These are phyloP conservation scores for Fomitopsis palustris DNA, from an alignment of 1,284 basidiomycete genomes.

Conservation along the genomic window DNA sequence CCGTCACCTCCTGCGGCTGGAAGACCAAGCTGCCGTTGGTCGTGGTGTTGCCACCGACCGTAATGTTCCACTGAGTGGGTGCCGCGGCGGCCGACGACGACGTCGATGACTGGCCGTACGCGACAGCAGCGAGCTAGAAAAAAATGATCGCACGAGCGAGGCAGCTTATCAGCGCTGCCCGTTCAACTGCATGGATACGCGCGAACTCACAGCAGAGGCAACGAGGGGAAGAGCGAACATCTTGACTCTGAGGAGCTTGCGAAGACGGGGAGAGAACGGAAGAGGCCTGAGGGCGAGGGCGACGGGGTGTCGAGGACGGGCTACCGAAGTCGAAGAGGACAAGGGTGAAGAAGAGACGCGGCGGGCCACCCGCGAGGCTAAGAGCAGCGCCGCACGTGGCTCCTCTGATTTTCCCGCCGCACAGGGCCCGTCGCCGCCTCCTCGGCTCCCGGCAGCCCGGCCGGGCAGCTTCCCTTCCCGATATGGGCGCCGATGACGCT, in stretches of 20 bases:
- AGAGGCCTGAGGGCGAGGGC: slow-evolving; percentile 1
- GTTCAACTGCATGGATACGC: too few relatives aligned
- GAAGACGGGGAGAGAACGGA: slow-evolving; percentile 2
- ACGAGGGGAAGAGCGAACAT: slow-evolving; percentile 4
- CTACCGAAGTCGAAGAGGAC: not conserved
- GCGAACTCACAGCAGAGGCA: slow-evolving; percentile 6
- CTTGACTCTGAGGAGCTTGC: slow-evolving; percentile 4
- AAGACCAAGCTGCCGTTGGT: slow-evolving; percentile 42
- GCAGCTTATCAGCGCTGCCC: not conserved
- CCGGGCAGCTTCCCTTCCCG: not conserved
- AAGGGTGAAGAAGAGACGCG: not conserved
- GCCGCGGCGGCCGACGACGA: slow-evolving; percentile 12
- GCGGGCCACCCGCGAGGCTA: not conserved
- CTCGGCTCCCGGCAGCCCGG: not conserved
- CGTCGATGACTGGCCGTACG: not conserved
- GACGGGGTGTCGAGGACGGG: not conserved
- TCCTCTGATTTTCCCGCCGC: not conserved
- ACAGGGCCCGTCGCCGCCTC: not conserved
- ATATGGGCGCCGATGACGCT: not conserved
- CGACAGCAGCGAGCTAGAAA: slow-evolving; percentile 19
- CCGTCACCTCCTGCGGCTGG: slow-evolving; percentile 42
- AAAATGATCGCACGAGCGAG: not conserved
- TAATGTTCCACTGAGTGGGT: slow-evolving; percentile 41
- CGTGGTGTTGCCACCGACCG: slow-evolving; percentile 45
- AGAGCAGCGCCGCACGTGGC: not conserved